Percentiles rank a stretch among this genome's conserved stretches.
These are phyloP conservation scores for Lachnellula subtilissima DNA, from an alignment of 2,329 filamentous ascomycete genomes.

Conservation along the genomic window DNA sequence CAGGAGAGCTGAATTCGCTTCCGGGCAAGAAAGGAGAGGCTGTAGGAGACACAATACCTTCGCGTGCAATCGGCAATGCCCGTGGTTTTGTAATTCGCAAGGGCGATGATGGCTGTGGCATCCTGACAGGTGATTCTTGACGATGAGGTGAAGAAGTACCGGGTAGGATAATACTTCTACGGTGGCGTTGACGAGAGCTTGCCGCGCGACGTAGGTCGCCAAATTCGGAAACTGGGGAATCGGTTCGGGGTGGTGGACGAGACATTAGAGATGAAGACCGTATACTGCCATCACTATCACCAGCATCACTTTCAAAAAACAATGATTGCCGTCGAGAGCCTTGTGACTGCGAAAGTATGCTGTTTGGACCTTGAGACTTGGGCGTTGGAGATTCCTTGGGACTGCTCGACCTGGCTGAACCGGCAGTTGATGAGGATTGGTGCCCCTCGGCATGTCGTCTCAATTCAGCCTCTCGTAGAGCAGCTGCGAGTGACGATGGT, in stretches of 20 bases:
- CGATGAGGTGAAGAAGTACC: constrained; percentile 74
- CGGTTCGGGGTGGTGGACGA: constrained; percentile 63
- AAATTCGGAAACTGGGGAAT: constrained; percentile 87
- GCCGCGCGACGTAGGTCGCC: constrained; percentile 69
- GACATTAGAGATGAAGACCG: constrained; percentile 74
- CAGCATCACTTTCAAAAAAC: constrained; percentile 73
- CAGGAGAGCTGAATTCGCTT: constrained; percentile 75
- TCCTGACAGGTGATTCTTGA: constrained; percentile 82
- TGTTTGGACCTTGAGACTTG: constrained; percentile 64
- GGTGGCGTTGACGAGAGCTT: constrained; percentile 77
- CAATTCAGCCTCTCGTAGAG: constrained; percentile 38
- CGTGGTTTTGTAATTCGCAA: constrained; percentile 81
- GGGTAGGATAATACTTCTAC: constrained; percentile 79
- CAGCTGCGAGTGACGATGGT: constrained; percentile 51
- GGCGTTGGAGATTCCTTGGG: constrained; percentile 89
- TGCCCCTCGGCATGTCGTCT: constrained; percentile 32
- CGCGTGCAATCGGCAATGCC: constrained; percentile 51
- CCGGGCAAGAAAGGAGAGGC: constrained; percentile 81
- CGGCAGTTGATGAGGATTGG: constrained; percentile 49
- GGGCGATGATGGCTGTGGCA: constrained; percentile 73
- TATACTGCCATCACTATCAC: constrained; percentile 84
- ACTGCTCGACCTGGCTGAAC: constrained; percentile 78
- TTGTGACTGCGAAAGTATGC: constrained; percentile 52
- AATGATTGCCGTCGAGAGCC: constrained; percentile 72
- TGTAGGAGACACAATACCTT: constrained; percentile 75